Evolutionary conservation across 2,329 filamentous ascomycete genomes (phyloP), one percentile per base, ranked within the genome.

Genomic region (Stylonectria norvegica): DNA sequence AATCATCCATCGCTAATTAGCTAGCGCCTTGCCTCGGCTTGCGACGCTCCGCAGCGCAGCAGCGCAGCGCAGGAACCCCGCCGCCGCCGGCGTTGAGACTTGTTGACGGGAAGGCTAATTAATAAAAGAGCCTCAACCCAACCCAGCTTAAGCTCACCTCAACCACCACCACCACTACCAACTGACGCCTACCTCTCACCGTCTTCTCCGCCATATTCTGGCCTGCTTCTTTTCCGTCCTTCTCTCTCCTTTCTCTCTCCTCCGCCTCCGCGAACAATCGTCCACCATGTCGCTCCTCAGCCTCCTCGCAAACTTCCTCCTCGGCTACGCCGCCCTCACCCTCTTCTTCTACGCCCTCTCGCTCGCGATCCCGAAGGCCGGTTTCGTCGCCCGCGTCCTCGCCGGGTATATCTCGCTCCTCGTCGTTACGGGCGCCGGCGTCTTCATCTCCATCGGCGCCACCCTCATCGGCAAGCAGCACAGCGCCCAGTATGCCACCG

Each of bases 401-500:
- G 79, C 80, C 52, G 72, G 76, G 34, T 88, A 86, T 62, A 68
- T 85, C 47, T 72, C 75, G 25, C 66, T 89, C 35, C 57, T 83
- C 39, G 50, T 75, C 39, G 73, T 61, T 63, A 78, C 90, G 19
- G 64, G 73, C 54, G 94, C 88, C 66, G 93, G 90, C 45, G 86
- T 88, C 43, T 46, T 87, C 33, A 82, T 82, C 19, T 89, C 86
- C 31, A 76, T 90, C 46, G 57, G 79, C 43, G 75, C 97, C 48
- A 82, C 85, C 33, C 56, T 86, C 12, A 54, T 82, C 34, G 89
- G 89, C 44, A 79, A 85, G 55, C 82, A 81, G 44, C 81, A 85
- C 40, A 79, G 89, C 49, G 79, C 86, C 19, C 93, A 97, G 73
- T 97, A 89, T 88, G 81, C 87, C 27, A 81, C 81, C 8, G 93